These are phyloP conservation scores for Fusarium siculi DNA, from an alignment of 2,329 filamentous ascomycete genomes.

Conservation along the genomic window DNA sequence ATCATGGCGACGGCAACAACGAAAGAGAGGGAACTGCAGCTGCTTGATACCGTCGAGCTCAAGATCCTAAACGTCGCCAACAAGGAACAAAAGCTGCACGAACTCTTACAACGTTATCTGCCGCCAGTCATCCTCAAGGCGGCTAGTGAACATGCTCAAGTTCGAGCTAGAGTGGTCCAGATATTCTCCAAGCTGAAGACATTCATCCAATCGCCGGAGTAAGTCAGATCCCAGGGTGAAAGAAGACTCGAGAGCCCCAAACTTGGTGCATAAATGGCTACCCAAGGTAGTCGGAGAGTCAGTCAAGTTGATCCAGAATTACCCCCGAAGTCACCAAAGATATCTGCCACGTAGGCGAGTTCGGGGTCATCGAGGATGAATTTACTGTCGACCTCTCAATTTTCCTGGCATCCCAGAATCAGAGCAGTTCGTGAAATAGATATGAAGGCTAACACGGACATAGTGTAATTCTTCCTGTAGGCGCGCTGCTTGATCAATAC, in stretches of 20 bases:
- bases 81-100: constrained; percentile 83
- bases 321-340: neutral
- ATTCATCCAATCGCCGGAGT: constrained; percentile 63
- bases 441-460: constrained; percentile 10
- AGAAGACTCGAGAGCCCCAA: no score
- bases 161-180: constrained; percentile 77
- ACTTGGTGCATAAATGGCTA: neutral
- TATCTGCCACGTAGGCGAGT: neutral
- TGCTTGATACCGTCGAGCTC: constrained; percentile 88
- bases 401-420: neutral
- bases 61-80: constrained; percentile 82
- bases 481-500: constrained; percentile 88
- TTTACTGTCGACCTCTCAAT: neutral
- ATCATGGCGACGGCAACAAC: constrained; percentile 53
- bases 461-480: constrained; percentile 82
- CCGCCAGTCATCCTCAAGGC: constrained; percentile 87
- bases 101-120: constrained; percentile 81
- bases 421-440: neutral
- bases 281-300: neutral
- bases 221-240: neutral
- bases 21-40: constrained; percentile 79
- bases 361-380: neutral
- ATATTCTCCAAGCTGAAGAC: constrained; percentile 64
- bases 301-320: neutral
- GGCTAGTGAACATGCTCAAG: constrained; percentile 79